Evolutionary conservation across 75 land plant species (phyloP), one percentile per base, ranked within the genome.

Genomic region (Cunninghamia lanceolata): DNA sequence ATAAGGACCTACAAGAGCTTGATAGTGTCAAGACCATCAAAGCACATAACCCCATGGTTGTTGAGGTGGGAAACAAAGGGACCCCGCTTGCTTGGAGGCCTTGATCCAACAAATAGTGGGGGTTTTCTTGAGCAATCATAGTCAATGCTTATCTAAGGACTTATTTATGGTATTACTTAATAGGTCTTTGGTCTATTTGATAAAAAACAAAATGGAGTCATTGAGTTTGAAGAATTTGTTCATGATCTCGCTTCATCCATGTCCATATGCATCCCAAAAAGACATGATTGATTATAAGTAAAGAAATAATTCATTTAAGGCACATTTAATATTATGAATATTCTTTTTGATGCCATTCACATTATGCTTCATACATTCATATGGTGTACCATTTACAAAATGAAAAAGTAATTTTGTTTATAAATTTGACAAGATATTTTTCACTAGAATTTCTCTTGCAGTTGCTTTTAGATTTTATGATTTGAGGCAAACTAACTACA

Each of bases 221-320:
- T 96, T 42, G 99, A 95, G n/a, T 96, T 96, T 85, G 96, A 92
- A 21, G 99, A 96, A 76, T 96, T 96, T 90, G 95, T 96, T 79
- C 91, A 94, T 30, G 88, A 94, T 28, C 85, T 96, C 5, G 95
- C 78, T 84, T 95, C 42, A 95, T 96, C 84, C 99, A 96, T 71
- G n/a, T n/a, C 99, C 99, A n/a, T 83, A 89, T 82, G 90, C 96
- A 83, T 90, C 92, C 15, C 83, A 68, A 63, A 86, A 89, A 82
- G 94, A 94, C 6, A 96, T 95, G 89, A 91, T 96, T 59, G 86
- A 87, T 85, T 96, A 96, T 96, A 90, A 89, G 92, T 85, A 46
- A 3, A 10, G 21, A 59, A 43, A 8, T 4, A 56, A 9, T 1
- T 78, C 5, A n/a, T 78, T 35, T 30, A 86, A 75, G 42, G 77